Base-by-base conservation (phyloP, 192 early-diverging fungal species). In the Coemansia sp. region DNA sequence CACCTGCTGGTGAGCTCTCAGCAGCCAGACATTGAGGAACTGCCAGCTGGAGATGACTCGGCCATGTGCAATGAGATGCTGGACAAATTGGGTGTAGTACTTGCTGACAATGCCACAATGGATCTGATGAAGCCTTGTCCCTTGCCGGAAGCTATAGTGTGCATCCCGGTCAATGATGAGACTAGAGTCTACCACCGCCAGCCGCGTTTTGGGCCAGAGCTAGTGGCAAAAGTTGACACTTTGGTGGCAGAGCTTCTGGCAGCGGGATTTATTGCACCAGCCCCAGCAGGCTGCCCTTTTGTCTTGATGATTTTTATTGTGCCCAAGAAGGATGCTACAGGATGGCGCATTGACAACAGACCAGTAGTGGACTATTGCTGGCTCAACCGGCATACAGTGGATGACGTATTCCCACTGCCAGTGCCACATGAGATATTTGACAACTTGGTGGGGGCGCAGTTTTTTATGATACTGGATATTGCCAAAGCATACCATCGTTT, bases 401-500 rank as follows among this genome's bases (percentile, higher is more conserved):
- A 59, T 32, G 58, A 59, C 14, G 20, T 40, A 20, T 59, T 31
- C 31, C 58, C 58, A 3, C 10, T 59, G 20, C 58, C 58, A 32
- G 39, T 59, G 2, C 58, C 58, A 37, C 35, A 32, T 10, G 27
- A 59, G 24, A 59, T 59, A 3, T 59, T 59, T 32, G 39, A 59
- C 20, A 9, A 59, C 11, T 14, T 59, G 2, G 58, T 27, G 8
- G 58, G 58, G 2, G 17, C 58, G 9, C n/a, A 31, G 17, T 36
- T 59, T 59, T 36, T 59, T 36, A 36, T 15, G 6, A 59, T 15
- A 2, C 39, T 59, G 14, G 58, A 59, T 14, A 37, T 59, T 24
- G 31, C 58, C 14, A 59, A 59, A 19, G 58, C 58, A 2, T 59
- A 59, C 31, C 58, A 59, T 19, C 31, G 31, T 27, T 59, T 59